phyloP scores from a whole-genome alignment of 2,329 filamentous ascomycete genomes.

The Cladosporium sp. region DNA sequence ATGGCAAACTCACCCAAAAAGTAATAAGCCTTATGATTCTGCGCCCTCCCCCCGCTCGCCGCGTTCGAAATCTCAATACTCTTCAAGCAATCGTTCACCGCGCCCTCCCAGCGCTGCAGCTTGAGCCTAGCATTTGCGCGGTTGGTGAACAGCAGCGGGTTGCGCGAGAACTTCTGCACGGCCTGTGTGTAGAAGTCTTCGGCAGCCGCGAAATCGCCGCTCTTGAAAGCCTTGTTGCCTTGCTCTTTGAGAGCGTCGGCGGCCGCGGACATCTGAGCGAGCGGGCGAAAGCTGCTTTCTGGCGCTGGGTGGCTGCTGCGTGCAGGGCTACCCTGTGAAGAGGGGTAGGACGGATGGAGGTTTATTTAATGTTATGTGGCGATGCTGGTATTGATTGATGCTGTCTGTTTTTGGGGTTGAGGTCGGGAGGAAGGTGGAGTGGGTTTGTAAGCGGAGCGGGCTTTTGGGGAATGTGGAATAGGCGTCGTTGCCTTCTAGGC shows the following conservation, averaged over 20 bases:
- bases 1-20: conserved; percentile 55
- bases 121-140: conserved; percentile 80
- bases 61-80: conserved; percentile 64
- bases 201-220: conserved; percentile 64
- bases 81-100: conserved; percentile 73
- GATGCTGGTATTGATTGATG: background rate
- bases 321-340: background rate
- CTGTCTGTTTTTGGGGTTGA: background rate
- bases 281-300: background rate
- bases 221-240: conserved; percentile 66
- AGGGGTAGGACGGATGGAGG: background rate
- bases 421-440: background rate
- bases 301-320: background rate
- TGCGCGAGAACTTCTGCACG: conserved; percentile 75
- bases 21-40: conserved; percentile 70
- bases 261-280: conserved; percentile 31
- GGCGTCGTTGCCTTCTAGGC: background rate
- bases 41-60: conserved; percentile 35
- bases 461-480: conserved; percentile 9
- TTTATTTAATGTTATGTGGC: background rate
- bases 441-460: conserved; percentile 8
- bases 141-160: conserved; percentile 83
- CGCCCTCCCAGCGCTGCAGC: conserved; percentile 70
- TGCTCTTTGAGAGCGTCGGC: conserved; percentile 51
- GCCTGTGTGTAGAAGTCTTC: conserved; percentile 72